Percentiles rank a stretch among this genome's conserved stretches.
Conservation (phyloP, 495 filamentous ascomycete species). For the Podospora comata region DNA sequence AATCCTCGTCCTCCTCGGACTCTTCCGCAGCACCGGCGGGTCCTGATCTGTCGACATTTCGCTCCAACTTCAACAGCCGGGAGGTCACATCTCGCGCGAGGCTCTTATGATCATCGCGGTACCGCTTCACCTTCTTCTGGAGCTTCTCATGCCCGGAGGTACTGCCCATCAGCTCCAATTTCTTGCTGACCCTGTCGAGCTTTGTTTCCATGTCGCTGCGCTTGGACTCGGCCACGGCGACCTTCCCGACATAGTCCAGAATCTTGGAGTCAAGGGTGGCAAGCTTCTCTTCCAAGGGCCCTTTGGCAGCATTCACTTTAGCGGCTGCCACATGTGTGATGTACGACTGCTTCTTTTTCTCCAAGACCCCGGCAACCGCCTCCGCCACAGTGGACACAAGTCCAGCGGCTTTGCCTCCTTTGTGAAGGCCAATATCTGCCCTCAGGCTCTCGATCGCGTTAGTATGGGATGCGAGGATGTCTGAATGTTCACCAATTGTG, state of each 20-base stretch:
- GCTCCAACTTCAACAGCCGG: neutral
- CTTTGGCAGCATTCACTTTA: neutral
- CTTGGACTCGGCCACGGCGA: neutral
- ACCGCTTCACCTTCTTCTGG: neutral
- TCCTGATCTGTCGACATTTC: no score
- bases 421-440: neutral
- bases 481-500: neutral
- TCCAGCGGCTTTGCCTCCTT: neutral
- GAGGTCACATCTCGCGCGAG: neutral
- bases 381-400: neutral
- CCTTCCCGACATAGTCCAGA: neutral
- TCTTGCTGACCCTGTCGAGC: neutral
- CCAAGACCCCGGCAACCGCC: neutral
- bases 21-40: no score
- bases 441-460: neutral
- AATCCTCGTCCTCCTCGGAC: no score
- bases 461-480: neutral
- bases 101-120: neutral
- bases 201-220: neutral
- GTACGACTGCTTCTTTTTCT: neutral
- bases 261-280: neutral
- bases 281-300: neutral
- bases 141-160: neutral
- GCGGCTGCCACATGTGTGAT: neutral
- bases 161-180: no score